Conservation (phyloP, 176 grass and related monocot genomes). For the Triticum timopheevii region DNA sequence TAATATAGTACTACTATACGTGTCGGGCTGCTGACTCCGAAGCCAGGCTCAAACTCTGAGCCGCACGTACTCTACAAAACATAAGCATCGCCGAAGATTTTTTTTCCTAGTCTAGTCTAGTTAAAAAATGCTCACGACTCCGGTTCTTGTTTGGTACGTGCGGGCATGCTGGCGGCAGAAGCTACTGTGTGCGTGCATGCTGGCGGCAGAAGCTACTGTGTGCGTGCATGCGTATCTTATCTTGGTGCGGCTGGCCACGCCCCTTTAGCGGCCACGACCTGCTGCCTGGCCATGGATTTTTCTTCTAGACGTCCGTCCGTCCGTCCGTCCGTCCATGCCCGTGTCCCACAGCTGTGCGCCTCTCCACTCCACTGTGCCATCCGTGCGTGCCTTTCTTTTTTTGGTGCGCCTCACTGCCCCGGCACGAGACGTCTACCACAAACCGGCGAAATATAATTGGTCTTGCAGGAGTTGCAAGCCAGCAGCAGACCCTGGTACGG, state of each 20-base stretch:
- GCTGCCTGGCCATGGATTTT: slow-evolving; percentile 13
- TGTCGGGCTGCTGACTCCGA: neutral
- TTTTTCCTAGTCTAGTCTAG: neutral
- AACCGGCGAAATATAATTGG: neutral
- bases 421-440: neutral
- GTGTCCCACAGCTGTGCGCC: slow-evolving; percentile 6
- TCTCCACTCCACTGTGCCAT: neutral
- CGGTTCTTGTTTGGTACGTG: neutral
- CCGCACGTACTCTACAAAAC: neutral
- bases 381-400: slow-evolving; percentile 23
- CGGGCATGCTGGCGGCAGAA: too few relatives aligned
- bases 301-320: neutral
- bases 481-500: neutral
- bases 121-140: neutral
- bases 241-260: slow-evolving; percentile 11
- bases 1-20: too few relatives aligned
- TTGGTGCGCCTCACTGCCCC: neutral
- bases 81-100: neutral
- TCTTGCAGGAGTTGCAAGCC: neutral
- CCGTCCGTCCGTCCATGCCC: neutral
- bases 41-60: slow-evolving; percentile 7
- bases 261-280: slow-evolving; percentile 33
- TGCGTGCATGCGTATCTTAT: neutral
- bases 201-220: neutral
- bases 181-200: too few relatives aligned